These are phyloP conservation scores for Cladophialophora immunda DNA, from an alignment of 2,329 filamentous ascomycete genomes.

Conservation along the genomic window DNA sequence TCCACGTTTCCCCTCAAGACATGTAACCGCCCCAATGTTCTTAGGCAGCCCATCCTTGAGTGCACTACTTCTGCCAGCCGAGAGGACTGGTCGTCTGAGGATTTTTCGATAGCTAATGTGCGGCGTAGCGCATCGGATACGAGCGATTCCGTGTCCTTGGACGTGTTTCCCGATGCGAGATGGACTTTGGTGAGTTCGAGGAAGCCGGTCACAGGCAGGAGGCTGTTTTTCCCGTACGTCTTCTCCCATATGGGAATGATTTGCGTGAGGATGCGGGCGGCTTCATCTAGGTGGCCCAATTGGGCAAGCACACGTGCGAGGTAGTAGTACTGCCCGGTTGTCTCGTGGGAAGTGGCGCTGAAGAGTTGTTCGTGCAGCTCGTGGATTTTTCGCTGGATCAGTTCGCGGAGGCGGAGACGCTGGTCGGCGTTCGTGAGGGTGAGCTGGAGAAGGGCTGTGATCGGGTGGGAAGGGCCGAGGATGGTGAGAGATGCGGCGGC, in stretches of 20 bases:
- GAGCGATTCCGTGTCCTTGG: slow-evolving; percentile 13
- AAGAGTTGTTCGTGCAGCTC: slow-evolving; percentile 25
- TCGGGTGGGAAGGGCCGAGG: slow-evolving; percentile 23
- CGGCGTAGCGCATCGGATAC: slow-evolving; percentile 21
- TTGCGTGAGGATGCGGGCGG: slow-evolving; percentile 10
- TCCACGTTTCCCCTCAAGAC: slow-evolving; percentile 17
- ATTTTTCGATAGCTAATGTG: slow-evolving; percentile 15
- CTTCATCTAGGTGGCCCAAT: slow-evolving; percentile 18
- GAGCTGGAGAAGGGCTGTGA: slow-evolving; percentile 23
- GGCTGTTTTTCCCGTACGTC: slow-evolving; percentile 11
- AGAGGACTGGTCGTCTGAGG: neutral
- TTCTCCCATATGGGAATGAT: slow-evolving; percentile 19
- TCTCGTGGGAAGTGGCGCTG: slow-evolving; percentile 12
- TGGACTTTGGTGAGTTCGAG: slow-evolving; percentile 28
- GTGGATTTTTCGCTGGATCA: slow-evolving; percentile 27
- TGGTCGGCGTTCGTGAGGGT: slow-evolving; percentile 5
- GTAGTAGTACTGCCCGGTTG: slow-evolving; percentile 26
- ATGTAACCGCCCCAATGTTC: slow-evolving; percentile 28
- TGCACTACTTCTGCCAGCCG: slow-evolving; percentile 8
- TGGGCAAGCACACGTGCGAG: slow-evolving; percentile 27
- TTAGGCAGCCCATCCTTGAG: slow-evolving; percentile 25
- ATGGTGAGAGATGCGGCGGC: slow-evolving; percentile 15
- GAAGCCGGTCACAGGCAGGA: slow-evolving; percentile 27
- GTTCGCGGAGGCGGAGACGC: slow-evolving; percentile 19
- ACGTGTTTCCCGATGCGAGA: slow-evolving; percentile 9